Evolutionary conservation across 2,329 filamentous ascomycete genomes (phyloP), one percentile per base, ranked within the genome.

Genomic region (Phaeoacremonium minimum): DNA sequence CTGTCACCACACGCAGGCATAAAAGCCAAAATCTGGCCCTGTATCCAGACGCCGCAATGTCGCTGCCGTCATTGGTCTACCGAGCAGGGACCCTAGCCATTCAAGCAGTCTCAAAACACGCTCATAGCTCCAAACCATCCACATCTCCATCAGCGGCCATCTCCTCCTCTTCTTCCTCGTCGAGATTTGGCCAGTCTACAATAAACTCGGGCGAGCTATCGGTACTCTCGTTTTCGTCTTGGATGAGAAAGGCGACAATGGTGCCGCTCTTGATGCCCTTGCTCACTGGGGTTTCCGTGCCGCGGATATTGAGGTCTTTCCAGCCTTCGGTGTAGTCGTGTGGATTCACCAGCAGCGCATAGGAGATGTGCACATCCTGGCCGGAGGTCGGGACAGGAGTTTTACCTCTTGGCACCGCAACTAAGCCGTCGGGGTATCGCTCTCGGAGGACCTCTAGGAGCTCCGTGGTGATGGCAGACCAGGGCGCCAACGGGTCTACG

Each of bases 381-480:
- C 67, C 59, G 33, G 62, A 53, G 2, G 50, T 43, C 1, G 71
- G 68, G 2, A 77, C 45, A 1, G 57, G 33, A 1, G 61, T 68
- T 8, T 51, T 58, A 28, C 60, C 53, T 6, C 53, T 46, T 9
- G 57, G 49, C 1, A 32, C 47, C 9, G 57, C 58, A 2, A 58
- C 63, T 5, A 83, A 63, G 9, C 78, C 77, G 1, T 58, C 38
- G 0, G 77, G 71, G 41, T 79, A 81, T 18, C 75, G 64, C 30
- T 80, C 76, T 18, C 54, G 64, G 6, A 89, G 61, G 9, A 77
- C 63, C 1, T 65, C 58, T 14, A 85, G 60, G 3, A 90, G 72
- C 15, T 78, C 70, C 14, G 66, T 48, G 38, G 78, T 78, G 40
- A 85, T 63, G 2, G 66, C 58, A 13, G 67, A 60, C 50, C 87